Evolutionary conservation across 2,329 filamentous ascomycete genomes (phyloP), one percentile per base, ranked within the genome.

Genomic region (Apiospora arundinis): DNA sequence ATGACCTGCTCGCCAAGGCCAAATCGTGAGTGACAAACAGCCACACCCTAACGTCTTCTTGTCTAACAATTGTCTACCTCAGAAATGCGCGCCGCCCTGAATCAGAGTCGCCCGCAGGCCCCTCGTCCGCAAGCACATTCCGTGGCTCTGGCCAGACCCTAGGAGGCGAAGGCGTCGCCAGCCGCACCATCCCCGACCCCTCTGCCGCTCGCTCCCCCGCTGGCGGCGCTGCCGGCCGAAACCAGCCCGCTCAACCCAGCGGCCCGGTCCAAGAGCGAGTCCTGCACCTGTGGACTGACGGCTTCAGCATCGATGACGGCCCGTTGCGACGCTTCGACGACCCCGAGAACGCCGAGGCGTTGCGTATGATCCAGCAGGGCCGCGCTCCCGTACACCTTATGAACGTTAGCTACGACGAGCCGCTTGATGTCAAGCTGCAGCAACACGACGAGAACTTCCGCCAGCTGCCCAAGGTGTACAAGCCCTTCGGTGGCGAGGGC

Each of bases 301-400:
- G 94, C 18, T 95, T 96, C 83, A 95, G 93, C 74, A 91, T 97
- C 73, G 93, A 95, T 72, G 93, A 96, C 77, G 94, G 94, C 40
- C 89, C 91, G 66, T 88, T 96, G 48, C 91, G 89, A 79, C 90
- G 93, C 70, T 95, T 93, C 78, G 92, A 95, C 77, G 93, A 96
- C 80, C 93, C 93, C 0, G 87, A 87, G 42, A 95, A 95, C 79
- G 89, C 91, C 42, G 86, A 87, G 68, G 92, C 92, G 69, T 85
- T 96, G 63, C 86, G 90, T 71, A 92, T 95, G 86, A 96, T 96
- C 77, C 90, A 93, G 72, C 87, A 89, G 25, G 93, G 93, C 11
- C 90, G 92, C 23, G 93, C 93, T 0, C 93, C 93, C 8, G 84
- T 95, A 14, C 91, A 94, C 74, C 86, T 97, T 5, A 91, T 96